These are phyloP conservation scores for Fusarium sp. DNA, from an alignment of 2,329 filamentous ascomycete species.

Conservation along the genomic window DNA sequence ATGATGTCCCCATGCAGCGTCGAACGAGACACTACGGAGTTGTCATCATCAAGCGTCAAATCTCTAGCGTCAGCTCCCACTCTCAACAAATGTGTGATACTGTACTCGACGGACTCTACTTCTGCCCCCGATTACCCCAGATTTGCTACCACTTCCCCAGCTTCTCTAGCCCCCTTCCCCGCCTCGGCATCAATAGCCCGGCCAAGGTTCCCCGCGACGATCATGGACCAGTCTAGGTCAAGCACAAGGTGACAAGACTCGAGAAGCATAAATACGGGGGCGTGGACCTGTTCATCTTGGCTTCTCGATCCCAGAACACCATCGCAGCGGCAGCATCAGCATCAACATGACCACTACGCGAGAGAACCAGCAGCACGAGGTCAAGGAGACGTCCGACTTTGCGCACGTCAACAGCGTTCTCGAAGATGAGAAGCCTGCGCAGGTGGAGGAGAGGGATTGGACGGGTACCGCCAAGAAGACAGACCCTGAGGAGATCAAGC, in stretches of 20 bases:
- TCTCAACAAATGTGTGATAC: slow-evolving; percentile 6
- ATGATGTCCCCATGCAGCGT: slow-evolving; percentile 3
- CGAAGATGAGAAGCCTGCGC: slow-evolving; percentile 39
- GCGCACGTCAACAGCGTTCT: slow-evolving; percentile 41
- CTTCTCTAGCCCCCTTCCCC: slow-evolving; percentile 23
- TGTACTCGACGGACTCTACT: slow-evolving; percentile 26
- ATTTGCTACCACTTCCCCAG: slow-evolving; percentile 23
- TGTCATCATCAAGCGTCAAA: slow-evolving; percentile 1
- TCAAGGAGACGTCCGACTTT: slow-evolving; percentile 33
- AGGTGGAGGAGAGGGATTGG: slow-evolving; percentile 48
- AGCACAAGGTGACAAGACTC: background rate
- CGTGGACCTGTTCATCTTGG: slow-evolving; percentile 6
- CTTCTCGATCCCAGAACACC: background rate
- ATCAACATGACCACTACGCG: slow-evolving; percentile 16
- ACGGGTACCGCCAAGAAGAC: slow-evolving; percentile 53
- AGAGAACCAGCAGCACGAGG: slow-evolving; percentile 9
- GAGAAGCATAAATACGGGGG: slow-evolving; percentile 33
- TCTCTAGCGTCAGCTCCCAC: slow-evolving; percentile 5
- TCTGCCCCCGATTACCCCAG: slow-evolving; percentile 29
- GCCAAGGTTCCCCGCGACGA: slow-evolving; percentile 23
- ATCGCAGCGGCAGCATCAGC: background rate
- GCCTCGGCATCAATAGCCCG: slow-evolving; percentile 10
- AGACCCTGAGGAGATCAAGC: slow-evolving; percentile 53
- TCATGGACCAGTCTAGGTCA: slow-evolving; percentile 10
- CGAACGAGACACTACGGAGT: slow-evolving; percentile 14